Percentiles rank a stretch among this genome's conserved stretches.
phyloP scores from a whole-genome alignment of 345 rosid species.

The Microthlaspi erraticum region DNA sequence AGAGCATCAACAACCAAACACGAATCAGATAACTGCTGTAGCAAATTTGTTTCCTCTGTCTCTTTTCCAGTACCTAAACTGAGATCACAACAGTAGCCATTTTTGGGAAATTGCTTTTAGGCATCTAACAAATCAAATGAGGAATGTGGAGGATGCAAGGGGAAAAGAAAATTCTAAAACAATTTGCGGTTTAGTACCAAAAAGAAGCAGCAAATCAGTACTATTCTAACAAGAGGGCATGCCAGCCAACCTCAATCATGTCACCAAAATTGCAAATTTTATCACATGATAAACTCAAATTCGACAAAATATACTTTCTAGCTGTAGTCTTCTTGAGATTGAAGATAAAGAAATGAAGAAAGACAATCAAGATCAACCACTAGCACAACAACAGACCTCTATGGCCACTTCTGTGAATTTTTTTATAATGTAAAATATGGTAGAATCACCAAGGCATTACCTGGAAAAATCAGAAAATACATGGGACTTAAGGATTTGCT shows the following conservation, averaged over 20 bases:
- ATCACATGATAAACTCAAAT: background rate
- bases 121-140: background rate
- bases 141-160: background rate
- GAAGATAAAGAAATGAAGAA: conserved; percentile 1
- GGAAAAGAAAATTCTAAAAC: conserved; percentile 1
- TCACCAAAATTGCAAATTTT: conserved; percentile 1
- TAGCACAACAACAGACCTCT: conserved; percentile 21
- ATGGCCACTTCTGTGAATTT: background rate
- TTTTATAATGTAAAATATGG: background rate
- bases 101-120: conserved; percentile 7
- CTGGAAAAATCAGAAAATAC: conserved; percentile 96
- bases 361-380: conserved; percentile 13
- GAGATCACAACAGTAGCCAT: conserved; percentile 46
- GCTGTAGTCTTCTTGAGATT: conserved; percentile 18
- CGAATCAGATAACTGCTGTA: conserved; percentile 92
- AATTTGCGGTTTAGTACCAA: background rate
- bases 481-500: conserved; percentile 94
- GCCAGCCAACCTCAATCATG: conserved; percentile 11
- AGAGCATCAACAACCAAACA: conserved; percentile 97
- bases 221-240: conserved; percentile 5
- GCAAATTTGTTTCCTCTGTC: conserved; percentile 80
- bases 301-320: conserved; percentile 1
- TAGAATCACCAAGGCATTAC: conserved; percentile 47
- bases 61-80: conserved; percentile 99
- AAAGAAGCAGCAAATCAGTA: conserved; percentile 17